Base-by-base conservation (phyloP, 257 asterid genomes). In the Buddleja alternifolia region DNA sequence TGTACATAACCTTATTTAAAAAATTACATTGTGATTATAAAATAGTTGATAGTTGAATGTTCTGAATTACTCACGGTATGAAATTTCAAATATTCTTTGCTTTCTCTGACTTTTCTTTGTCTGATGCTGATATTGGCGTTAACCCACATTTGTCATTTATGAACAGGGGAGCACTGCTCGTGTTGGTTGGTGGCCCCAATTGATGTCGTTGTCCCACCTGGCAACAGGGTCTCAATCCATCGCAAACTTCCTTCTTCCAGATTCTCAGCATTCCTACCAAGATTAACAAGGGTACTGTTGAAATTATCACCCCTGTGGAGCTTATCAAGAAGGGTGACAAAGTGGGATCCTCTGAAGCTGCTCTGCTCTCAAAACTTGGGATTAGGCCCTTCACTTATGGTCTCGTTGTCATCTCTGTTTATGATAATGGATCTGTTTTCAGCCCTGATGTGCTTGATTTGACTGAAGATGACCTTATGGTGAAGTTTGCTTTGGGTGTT, bases 251-350 rank as follows among this genome's bases (percentile, higher is more conserved):
- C 62, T 86, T 86, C 82, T 86, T 86, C 86, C 93, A 85, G 89
- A 88, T 81, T 32, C 83, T 86, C 16, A 81, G 84, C 71, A 86
- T 86, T 37, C 93, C 93, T 6, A 86, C 92, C 19, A 86, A 86
- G 87, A 86, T 86, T 77, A 86, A 86, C 87, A 86, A 86, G 85
- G 93, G 93, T 51, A 86, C 90, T 19, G 93, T 86, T 29, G 93
- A 86, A 71, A 86, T 86, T 23, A 76, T 86, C 57, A 86, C 93
- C 2, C 93, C 93, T 11, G 93, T 84, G 15, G 93, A 86, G 63
- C 89, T 86, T n/a, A 75, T 86, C 72, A 82, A 66, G 78, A 86
- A 86, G 83, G 93, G 93, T 48, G 93, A 83, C 8, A 86, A 86
- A 80, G 93, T 86, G 52, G 88, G 88, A 23, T 86, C 93, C 24